These are phyloP conservation scores for Fusarium buharicum DNA, from an alignment of 2,329 filamentous ascomycete genomes.

Conservation along the genomic window DNA sequence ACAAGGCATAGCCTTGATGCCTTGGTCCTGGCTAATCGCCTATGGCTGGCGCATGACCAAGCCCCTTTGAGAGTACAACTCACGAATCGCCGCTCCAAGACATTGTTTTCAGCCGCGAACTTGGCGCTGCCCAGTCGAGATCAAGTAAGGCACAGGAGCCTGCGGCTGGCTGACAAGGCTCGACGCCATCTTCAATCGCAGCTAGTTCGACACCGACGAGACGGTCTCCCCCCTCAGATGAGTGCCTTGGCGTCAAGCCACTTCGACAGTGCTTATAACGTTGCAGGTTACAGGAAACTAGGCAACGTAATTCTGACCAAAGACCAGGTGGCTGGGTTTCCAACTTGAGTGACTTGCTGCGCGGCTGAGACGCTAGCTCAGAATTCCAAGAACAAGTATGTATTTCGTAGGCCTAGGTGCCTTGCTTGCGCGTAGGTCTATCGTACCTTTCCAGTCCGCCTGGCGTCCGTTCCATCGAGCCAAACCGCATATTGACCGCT, in stretches of 20 bases:
- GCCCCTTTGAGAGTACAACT: constrained; percentile 21
- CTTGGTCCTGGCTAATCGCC: background rate
- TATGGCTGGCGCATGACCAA: constrained; percentile 30
- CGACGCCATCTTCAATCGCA: constrained; percentile 11
- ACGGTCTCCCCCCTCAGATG: constrained; percentile 6
- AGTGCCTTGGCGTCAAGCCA: constrained; percentile 13
- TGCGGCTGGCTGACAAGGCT: constrained; percentile 35
- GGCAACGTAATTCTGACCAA: constrained; percentile 1
- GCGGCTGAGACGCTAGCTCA: constrained; percentile 8
- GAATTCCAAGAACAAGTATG: constrained; percentile 11
- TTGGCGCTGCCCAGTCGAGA: constrained; percentile 1
- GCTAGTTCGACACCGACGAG: constrained; percentile 20
- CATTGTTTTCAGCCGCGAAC: constrained; percentile 19
- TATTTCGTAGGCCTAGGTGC: constrained; percentile 24
- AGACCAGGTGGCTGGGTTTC: constrained; percentile 13
- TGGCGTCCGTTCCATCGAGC: constrained; percentile 16
- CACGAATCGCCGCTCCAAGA: constrained; percentile 15
- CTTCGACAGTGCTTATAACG: constrained; percentile 11
- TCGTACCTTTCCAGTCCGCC: constrained; percentile 11
- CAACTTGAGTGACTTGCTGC: constrained; percentile 2
- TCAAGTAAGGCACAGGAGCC: constrained; percentile 21
- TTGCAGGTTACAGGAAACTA: background rate
- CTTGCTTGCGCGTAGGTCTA: constrained; percentile 31
- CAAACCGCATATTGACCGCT: constrained; percentile 8
- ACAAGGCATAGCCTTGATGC: background rate